Evolutionary conservation across 2,329 filamentous ascomycete genomes (phyloP).

Genomic region (Oidium heveae): DNA sequence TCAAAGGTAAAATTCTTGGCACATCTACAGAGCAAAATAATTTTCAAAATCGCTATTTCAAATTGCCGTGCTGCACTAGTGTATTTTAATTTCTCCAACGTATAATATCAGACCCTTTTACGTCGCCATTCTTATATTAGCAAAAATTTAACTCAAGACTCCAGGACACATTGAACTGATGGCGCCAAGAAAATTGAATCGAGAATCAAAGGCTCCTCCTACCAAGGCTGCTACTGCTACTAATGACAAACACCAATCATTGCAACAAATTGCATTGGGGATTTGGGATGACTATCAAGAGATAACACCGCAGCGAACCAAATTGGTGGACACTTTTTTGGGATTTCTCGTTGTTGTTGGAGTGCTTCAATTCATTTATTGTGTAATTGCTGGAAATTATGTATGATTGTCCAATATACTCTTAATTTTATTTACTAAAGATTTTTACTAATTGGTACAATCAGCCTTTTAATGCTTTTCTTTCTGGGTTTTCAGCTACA

Average conservation of each 20-base stretch:
- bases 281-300: conserved; percentile 58
- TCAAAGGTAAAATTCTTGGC: too few species aligned
- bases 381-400: conserved; percentile 76
- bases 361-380: conserved; percentile 82
- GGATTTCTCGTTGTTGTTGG: conserved; percentile 65
- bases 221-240: neutral
- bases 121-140: too few species aligned
- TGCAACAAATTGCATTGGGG: conserved; percentile 33
- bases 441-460: neutral
- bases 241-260: conserved; percentile 4
- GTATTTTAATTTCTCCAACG: too few species aligned
- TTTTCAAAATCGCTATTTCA: too few species aligned
- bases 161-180: conserved; percentile 11
- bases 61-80: too few species aligned
- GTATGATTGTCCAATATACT: conserved; percentile 27
- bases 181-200: conserved; percentile 24
- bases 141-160: too few species aligned
- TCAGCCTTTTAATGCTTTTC: conserved; percentile 95
- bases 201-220: conserved; percentile 5
- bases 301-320: conserved; percentile 68
- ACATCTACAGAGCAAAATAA: too few species aligned
- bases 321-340: conserved; percentile 82
- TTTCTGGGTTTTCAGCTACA: conserved; percentile 79
- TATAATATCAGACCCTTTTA: too few species aligned
- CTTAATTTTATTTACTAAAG: neutral